These are phyloP conservation scores for Neurospora cerealis DNA, from an alignment of 495 filamentous ascomycete genomes.

Conservation along the genomic window DNA sequence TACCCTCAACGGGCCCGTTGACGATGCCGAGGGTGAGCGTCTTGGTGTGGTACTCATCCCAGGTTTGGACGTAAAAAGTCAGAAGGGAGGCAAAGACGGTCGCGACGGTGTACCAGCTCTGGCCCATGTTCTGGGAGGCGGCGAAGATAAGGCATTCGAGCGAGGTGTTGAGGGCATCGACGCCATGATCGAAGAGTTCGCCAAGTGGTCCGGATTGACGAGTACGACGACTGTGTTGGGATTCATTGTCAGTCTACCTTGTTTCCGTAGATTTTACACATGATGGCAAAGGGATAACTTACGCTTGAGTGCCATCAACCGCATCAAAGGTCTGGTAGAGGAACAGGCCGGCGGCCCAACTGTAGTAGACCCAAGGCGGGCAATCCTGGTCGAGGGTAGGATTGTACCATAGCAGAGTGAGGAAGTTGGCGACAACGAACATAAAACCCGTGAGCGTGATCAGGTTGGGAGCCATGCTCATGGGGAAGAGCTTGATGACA, in stretches of 20 bases:
- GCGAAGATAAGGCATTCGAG: conserved; percentile 89
- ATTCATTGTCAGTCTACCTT: background rate
- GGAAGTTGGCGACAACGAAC: conserved; percentile 84
- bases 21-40: conserved; percentile 86
- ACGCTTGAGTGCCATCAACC: conserved; percentile 90
- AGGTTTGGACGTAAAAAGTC: conserved; percentile 97
- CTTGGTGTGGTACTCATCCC: conserved; percentile 98
- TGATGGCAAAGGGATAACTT: conserved; percentile 25
- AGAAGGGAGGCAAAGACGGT: conserved; percentile 63
- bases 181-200: conserved; percentile 95
- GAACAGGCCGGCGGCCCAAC: conserved; percentile 82
- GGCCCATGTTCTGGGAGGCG: conserved; percentile 81
- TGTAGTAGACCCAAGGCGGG: conserved; percentile 87
- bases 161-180: conserved; percentile 93
- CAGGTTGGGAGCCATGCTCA: conserved; percentile 80
- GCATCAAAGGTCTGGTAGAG: conserved; percentile 98
- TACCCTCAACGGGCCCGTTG: conserved; percentile 91
- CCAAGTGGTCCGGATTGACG: conserved; percentile 87
- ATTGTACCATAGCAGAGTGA: conserved; percentile 93
- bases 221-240: conserved; percentile 60
- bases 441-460: conserved; percentile 88
- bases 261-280: background rate
- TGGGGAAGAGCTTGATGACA: conserved; percentile 88
- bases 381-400: conserved; percentile 91
- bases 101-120: conserved; percentile 81